Evolutionary conservation across 2,329 filamentous ascomycete genomes (phyloP).

Genomic region (Rhexocercosporidium sp.): DNA sequence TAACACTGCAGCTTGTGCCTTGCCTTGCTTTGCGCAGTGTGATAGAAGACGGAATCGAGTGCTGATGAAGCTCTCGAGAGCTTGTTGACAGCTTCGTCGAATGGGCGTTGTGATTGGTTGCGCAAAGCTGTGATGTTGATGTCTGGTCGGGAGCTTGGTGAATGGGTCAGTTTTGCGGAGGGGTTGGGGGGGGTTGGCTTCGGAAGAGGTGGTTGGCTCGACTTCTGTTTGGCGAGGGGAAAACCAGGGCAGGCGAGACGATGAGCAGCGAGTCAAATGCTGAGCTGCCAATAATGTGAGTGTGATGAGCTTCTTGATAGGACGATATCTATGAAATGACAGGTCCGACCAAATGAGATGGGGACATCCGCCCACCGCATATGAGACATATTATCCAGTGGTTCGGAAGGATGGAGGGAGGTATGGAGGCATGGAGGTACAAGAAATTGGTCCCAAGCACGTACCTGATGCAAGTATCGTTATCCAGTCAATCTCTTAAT

Average conservation of each 20-base stretch:
- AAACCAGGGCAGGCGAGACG: neutral
- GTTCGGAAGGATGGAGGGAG: no score
- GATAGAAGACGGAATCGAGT: neutral
- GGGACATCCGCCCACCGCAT: neutral
- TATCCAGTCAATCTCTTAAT: conserved; percentile 1
- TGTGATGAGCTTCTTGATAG: conserved; percentile 3
- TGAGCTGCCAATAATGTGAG: neutral
- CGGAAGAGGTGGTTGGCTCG: neutral
- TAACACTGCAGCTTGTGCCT: neutral
- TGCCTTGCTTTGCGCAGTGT: conserved; percentile 2
- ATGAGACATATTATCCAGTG: no score
- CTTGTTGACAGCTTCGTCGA: conserved; percentile 30
- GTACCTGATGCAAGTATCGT: conserved; percentile 6
- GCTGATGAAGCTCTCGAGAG: conserved; percentile 16
- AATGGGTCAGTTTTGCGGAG: neutral
- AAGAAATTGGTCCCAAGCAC: neutral
- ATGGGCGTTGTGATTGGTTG: conserved; percentile 30
- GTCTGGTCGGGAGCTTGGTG: conserved; percentile 17
- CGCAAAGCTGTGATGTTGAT: conserved; percentile 19
- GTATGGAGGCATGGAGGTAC: neutral
- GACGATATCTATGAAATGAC: neutral
- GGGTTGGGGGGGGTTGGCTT: conserved; percentile 3
- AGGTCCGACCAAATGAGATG: neutral
- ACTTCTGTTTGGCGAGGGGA: neutral
- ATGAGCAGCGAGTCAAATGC: conserved; percentile 1